Evolutionary conservation across 1,139 yeast genomes (phyloP).

Genomic region (Yamadazyma dendronema): DNA sequence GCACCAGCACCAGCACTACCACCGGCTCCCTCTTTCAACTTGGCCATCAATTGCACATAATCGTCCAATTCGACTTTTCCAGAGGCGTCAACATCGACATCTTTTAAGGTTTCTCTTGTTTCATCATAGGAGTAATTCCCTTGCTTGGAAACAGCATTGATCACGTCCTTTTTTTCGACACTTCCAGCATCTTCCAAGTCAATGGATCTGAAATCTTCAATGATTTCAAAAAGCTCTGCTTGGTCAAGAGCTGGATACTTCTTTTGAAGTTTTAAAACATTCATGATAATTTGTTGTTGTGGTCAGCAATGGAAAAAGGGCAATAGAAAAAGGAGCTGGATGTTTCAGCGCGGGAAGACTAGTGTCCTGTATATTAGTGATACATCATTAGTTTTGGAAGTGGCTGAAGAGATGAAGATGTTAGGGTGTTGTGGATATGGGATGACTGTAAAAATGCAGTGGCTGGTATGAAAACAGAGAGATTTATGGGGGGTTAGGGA

Average conservation of each 20-base stretch:
- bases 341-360: no score
- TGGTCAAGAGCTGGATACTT: slow-evolving; percentile 85
- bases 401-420: background rate
- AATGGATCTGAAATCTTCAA: slow-evolving; percentile 73
- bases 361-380: no score
- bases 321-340: no score
- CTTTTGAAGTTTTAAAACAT: slow-evolving; percentile 58
- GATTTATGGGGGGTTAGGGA: no score
- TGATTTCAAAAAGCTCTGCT: slow-evolving; percentile 78
- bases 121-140: slow-evolving; percentile 87
- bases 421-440: no score
- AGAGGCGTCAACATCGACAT: slow-evolving; percentile 90
- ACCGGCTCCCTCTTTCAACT: slow-evolving; percentile 49
- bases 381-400: background rate
- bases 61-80: slow-evolving; percentile 97
- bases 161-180: slow-evolving; percentile 87
- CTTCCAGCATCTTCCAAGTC: slow-evolving; percentile 95
- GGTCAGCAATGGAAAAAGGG: background rate
- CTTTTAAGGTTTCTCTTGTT: slow-evolving; percentile 89
- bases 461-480: no score
- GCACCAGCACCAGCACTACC: slow-evolving; percentile 21
- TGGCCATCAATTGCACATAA: slow-evolving; percentile 81
- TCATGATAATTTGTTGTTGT: slow-evolving; percentile 27
- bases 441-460: no score
- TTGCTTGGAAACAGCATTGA: slow-evolving; percentile 74